These are phyloP conservation scores for Zancudomyces culisetae DNA, from an alignment of 371 early-diverging fungal genomes.

Conservation along the genomic window DNA sequence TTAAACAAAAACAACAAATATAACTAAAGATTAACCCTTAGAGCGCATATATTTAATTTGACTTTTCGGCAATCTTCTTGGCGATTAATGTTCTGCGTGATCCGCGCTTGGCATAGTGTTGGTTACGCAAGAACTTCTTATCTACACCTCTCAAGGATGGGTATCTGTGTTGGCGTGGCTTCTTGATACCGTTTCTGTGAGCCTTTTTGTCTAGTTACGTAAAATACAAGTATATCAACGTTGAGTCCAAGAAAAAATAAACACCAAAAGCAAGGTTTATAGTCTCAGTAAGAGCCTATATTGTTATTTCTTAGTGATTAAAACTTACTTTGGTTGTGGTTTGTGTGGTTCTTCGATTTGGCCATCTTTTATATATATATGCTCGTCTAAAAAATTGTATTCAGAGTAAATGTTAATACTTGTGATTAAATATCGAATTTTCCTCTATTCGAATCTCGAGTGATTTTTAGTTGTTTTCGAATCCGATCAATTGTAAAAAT, in stretches of 20 bases:
- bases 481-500: background rate
- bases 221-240: too few species aligned
- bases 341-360: conserved; percentile 99
- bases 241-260: too few species aligned
- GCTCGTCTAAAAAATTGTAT: too few species aligned
- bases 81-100: conserved; percentile 19
- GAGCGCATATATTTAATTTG: too few species aligned
- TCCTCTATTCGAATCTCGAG: background rate
- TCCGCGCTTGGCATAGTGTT: conserved; percentile 87
- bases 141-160: conserved; percentile 88
- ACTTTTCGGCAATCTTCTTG: conserved; percentile 15
- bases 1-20: too few species aligned
- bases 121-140: conserved; percentile 97
- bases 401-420: too few species aligned
- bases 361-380: too few species aligned
- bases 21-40: too few species aligned
- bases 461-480: background rate
- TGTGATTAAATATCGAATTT: background rate
- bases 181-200: conserved; percentile 96
- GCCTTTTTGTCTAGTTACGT: conserved; percentile 74
- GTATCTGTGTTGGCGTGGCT: conserved; percentile 69
- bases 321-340: conserved; percentile 86
- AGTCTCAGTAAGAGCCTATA: too few species aligned
- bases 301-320: too few species aligned
- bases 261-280: too few species aligned